These are phyloP conservation scores for Phialophora expanda DNA, from an alignment of 2,329 filamentous ascomycete species.

Conservation along the genomic window DNA sequence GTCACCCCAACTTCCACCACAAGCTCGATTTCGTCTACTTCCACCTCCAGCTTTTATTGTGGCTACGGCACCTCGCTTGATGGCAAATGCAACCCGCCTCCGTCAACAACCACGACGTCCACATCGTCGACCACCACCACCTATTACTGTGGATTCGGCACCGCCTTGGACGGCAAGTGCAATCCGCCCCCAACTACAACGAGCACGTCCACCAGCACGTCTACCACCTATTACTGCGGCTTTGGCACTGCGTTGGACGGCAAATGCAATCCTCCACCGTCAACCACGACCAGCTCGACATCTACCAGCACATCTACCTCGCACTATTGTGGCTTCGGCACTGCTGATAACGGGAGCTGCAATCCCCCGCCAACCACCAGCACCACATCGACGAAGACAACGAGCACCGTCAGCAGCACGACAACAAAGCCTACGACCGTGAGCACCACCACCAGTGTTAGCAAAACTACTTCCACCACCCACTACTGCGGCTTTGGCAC, in stretches of 20 bases:
- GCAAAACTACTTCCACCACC: slow-evolving; percentile 19
- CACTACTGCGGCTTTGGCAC: slow-evolving; percentile 33
- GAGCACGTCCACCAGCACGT: slow-evolving; percentile 18
- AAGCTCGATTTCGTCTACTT: slow-evolving; percentile 2
- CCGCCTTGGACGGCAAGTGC: slow-evolving; percentile 29
- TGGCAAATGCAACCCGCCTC: slow-evolving; percentile 25
- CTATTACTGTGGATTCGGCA: slow-evolving; percentile 29
- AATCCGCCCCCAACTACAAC: slow-evolving; percentile 21
- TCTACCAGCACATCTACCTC: slow-evolving; percentile 18
- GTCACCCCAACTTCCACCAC: slow-evolving; percentile 13
- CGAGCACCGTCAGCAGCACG: slow-evolving; percentile 8
- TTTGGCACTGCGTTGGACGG: slow-evolving; percentile 31
- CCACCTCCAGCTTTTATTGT: not conserved
- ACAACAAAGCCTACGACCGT: slow-evolving; percentile 16
- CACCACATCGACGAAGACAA: slow-evolving; percentile 12
- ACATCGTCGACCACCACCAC: slow-evolving; percentile 1
- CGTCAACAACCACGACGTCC: slow-evolving; percentile 17
- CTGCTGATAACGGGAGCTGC: slow-evolving; percentile 25
- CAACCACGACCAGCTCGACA: slow-evolving; percentile 22
- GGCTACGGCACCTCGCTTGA: slow-evolving; percentile 28
- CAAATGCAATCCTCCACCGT: slow-evolving; percentile 25
- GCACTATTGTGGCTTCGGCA: slow-evolving; percentile 30
- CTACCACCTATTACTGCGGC: slow-evolving; percentile 21
- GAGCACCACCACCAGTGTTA: slow-evolving; percentile 16
- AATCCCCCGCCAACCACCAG: slow-evolving; percentile 14